Percentiles rank a stretch among this genome's conserved stretches.
These are phyloP conservation scores for Debaryomyces castellii DNA, from an alignment of 805 yeast genomes.

Conservation along the genomic window DNA sequence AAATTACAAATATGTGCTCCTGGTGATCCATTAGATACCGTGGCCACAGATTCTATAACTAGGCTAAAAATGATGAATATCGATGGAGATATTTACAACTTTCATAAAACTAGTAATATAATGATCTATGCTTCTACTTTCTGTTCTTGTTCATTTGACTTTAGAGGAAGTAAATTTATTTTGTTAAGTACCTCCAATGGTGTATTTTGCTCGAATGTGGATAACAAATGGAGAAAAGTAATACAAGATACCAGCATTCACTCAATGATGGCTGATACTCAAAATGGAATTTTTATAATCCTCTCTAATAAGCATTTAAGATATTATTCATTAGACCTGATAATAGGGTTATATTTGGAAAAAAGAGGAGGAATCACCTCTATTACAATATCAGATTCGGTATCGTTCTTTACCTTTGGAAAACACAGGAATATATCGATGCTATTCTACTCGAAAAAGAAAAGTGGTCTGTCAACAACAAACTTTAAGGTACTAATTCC, in stretches of 20 bases:
- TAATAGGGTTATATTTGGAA: slow-evolving; percentile 58
- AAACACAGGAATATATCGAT: slow-evolving; percentile 61
- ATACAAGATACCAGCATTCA: slow-evolving; percentile 51
- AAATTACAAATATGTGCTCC: slow-evolving; percentile 54
- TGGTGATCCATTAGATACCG: slow-evolving; percentile 49
- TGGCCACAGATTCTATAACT: slow-evolving; percentile 20
- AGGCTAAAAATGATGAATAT: slow-evolving; percentile 22
- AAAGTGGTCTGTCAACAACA: slow-evolving; percentile 41
- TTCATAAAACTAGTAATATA: slow-evolving; percentile 17
- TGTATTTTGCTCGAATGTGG: slow-evolving; percentile 50
- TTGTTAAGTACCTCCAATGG: slow-evolving; percentile 67
- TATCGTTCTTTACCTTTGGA: slow-evolving; percentile 63
- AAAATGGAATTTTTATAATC: slow-evolving; percentile 54
- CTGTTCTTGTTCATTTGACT: slow-evolving; percentile 46
- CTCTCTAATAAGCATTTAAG: slow-evolving; percentile 59
- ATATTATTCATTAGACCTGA: slow-evolving; percentile 61
- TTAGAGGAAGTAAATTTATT: slow-evolving; percentile 44
- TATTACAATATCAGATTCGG: slow-evolving; percentile 48
- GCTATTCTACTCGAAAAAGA: slow-evolving; percentile 57
- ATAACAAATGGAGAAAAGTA: slow-evolving; percentile 58
- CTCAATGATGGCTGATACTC: slow-evolving; percentile 60
- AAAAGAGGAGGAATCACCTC: slow-evolving; percentile 42
- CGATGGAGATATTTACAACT: slow-evolving; percentile 23
- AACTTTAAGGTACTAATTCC: slow-evolving; percentile 60
- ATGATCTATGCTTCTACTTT: slow-evolving; percentile 36